These are phyloP conservation scores for Arabis alpina DNA, from an alignment of 345 rosid species.

Conservation along the genomic window DNA sequence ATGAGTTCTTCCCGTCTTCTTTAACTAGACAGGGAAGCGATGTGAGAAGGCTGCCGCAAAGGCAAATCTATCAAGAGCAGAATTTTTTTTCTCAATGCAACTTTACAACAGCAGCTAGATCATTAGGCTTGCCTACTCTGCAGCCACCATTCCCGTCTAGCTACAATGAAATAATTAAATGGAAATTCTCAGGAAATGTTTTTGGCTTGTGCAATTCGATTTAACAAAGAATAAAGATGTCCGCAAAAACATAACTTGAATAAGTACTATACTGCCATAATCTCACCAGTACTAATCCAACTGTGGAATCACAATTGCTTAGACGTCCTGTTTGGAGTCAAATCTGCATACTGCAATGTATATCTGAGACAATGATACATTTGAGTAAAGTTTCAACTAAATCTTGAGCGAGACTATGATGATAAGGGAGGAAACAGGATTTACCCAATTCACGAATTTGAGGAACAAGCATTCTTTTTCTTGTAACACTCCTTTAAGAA, in stretches of 20 bases:
- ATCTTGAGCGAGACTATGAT: constrained; percentile 21
- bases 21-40: neutral
- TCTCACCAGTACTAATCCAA: constrained; percentile 26
- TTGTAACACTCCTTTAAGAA: constrained; percentile 57
- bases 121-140: constrained; percentile 17
- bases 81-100: constrained; percentile 16
- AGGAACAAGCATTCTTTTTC: constrained; percentile 44
- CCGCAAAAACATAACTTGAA: neutral
- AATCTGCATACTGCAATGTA: constrained; percentile 1
- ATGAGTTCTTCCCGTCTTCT: constrained; percentile 5
- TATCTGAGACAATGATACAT: constrained; percentile 25
- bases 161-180: constrained; percentile 19
- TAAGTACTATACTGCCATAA: constrained; percentile 4
- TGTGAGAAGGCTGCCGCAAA: constrained; percentile 16
- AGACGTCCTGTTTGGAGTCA: constrained; percentile 31
- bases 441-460: constrained; percentile 36
- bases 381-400: constrained; percentile 23
- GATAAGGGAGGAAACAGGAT: constrained; percentile 17
- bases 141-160: constrained; percentile 4
- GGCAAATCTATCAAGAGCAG: constrained; percentile 12
- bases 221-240: neutral
- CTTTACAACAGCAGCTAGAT: constrained; percentile 21
- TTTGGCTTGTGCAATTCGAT: constrained; percentile 6
- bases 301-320: constrained; percentile 27
- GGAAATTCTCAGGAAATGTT: constrained; percentile 16